These are phyloP conservation scores for Trifolium dubium DNA, from an alignment of 306 rosid genomes.

Conservation along the genomic window DNA sequence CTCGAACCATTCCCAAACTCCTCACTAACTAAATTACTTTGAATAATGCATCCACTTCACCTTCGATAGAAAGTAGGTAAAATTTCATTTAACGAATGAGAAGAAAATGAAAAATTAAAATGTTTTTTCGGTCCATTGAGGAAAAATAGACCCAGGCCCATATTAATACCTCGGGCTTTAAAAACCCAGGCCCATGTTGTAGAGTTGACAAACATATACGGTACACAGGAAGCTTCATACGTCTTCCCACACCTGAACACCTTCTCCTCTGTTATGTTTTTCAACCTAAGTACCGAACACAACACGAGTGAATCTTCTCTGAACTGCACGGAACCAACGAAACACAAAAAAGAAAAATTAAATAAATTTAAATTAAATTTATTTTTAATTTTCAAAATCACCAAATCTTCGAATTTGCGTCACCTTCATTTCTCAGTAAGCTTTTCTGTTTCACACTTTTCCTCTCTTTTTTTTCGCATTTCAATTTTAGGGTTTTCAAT, in stretches of 20 bases:
- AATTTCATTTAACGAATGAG: too few relatives aligned
- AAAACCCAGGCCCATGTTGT: too few relatives aligned
- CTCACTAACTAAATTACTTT: too few relatives aligned
- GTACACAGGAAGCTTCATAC: not conserved
- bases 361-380: not conserved
- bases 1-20: too few relatives aligned
- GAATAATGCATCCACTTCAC: too few relatives aligned
- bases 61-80: too few relatives aligned
- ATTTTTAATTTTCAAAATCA: slow-evolving; percentile 8
- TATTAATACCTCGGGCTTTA: too few relatives aligned
- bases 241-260: not conserved
- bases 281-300: not conserved
- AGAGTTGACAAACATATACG: not conserved
- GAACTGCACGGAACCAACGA: slow-evolving; percentile 2
- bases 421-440: slow-evolving; percentile 59
- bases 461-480: not conserved
- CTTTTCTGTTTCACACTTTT: slow-evolving; percentile 30
- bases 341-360: not conserved
- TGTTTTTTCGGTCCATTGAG: too few relatives aligned
- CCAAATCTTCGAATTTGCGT: slow-evolving; percentile 44
- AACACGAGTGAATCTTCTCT: slow-evolving; percentile 8
- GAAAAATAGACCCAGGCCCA: too few relatives aligned
- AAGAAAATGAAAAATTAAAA: too few relatives aligned
- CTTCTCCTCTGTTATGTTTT: not conserved
- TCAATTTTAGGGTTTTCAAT: slow-evolving; percentile 42